Evolutionary conservation across 164 flowering plant species (phyloP).

Genomic region (Liriodendron chinense): DNA sequence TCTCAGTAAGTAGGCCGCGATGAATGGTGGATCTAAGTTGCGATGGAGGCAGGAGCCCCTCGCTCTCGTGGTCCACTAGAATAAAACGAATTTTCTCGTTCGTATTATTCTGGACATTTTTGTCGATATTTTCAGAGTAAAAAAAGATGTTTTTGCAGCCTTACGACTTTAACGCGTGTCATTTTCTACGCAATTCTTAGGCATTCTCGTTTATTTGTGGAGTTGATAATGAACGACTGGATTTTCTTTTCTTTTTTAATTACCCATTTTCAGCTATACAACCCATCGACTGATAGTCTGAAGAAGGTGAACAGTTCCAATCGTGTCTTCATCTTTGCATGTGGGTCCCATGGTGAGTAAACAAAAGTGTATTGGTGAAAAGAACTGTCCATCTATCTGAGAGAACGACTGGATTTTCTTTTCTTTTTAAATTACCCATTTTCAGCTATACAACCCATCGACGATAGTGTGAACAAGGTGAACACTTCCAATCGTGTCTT

Average conservation of each 20-base stretch:
- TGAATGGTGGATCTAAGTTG: neutral
- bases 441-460: too few relatives aligned
- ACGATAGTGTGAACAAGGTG: too few relatives aligned
- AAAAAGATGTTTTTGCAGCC: neutral
- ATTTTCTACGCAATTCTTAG: neutral
- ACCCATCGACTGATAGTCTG: too few relatives aligned
- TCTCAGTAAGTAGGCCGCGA: neutral
- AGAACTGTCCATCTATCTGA: too few relatives aligned
- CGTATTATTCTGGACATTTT: neutral
- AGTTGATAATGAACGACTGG: neutral
- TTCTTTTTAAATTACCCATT: neutral
- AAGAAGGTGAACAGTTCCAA: too few relatives aligned
- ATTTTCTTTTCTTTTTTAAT: too few relatives aligned
- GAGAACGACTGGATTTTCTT: too few relatives aligned
- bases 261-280: neutral
- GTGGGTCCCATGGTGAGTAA: too few relatives aligned
- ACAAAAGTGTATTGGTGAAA: too few relatives aligned
- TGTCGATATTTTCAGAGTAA: neutral
- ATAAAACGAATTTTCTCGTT: neutral
- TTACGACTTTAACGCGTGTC: neutral
- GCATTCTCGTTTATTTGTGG: neutral
- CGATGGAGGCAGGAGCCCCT: neutral
- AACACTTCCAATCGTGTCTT: too few relatives aligned
- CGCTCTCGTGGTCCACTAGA: neutral
- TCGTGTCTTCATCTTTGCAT: too few relatives aligned